Base-by-base conservation (phyloP, 192 early-diverging fungal genomes). In the Coemansia sp. region DNA sequence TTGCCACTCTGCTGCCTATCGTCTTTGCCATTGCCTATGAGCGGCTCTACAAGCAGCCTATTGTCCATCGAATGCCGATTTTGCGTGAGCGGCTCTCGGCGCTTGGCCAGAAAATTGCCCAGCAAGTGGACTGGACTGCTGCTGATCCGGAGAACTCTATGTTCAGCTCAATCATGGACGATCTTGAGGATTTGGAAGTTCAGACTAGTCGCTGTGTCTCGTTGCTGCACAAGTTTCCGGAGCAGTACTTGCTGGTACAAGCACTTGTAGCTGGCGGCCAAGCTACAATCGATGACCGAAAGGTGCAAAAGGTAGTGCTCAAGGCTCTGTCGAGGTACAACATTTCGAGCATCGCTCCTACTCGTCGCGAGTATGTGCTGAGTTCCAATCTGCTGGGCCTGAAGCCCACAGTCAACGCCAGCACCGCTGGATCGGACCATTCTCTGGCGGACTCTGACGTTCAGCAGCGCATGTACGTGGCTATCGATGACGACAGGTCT, bases 11-110 rank as follows among this genome's bases (percentile, higher is more conserved):
- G 18, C 72, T 96, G 27, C 93, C 93, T 15, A 89, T 89, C 10
- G 71, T 94, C 53, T 89, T 89, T 36, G 78, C 93, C n/a, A 83
- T 93, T 40, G 86, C 88, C 0, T 96, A 95, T 66, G 91, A 95
- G 61, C 85, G 88, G 1, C 81, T 96, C 1, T 78, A 75, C 53
- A 64, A 65, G 18, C 81, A 83, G 50, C 81, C 81, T 2, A 38
- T 83, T 38, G 65, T 83, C 24, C 81, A 83, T 33, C 72, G 72
- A 15, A 55, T 83, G 18, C 53, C 40, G 1, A 46, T 50, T 36
- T 47, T 83, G 52, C 80, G 80, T 46, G 44, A 64, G 36, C 43
- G 67, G n/a, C 63, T 83, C 10, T 52, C 27, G 10, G 29, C 29
- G 3, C 58, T 83, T 15, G 80, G 76, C 47, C 63, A 69, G 15